phyloP scores from a whole-genome alignment of 257 asterid genomes.

The Nicotiana benthamiana region DNA sequence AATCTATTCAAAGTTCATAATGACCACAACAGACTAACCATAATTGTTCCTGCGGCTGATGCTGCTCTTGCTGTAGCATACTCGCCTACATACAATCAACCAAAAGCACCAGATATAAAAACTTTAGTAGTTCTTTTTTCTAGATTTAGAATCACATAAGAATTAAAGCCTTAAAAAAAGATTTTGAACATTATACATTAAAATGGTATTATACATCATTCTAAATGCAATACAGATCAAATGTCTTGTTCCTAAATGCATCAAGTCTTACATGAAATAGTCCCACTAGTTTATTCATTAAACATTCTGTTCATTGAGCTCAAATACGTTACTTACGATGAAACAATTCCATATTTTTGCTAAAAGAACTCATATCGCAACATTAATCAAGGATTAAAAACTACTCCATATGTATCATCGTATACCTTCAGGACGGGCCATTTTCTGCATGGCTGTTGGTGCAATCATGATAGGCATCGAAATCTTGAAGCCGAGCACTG shows the following conservation, averaged over 20 bases:
- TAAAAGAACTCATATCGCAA: neutral
- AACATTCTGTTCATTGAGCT: neutral
- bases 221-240: neutral
- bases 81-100: constrained; percentile 59
- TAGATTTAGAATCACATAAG: neutral
- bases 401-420: too few species aligned
- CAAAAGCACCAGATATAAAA: constrained; percentile 2
- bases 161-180: neutral
- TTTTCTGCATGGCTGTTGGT: constrained; percentile 89
- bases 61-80: constrained; percentile 98
- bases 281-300: neutral
- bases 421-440: constrained; percentile 94
- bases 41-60: constrained; percentile 88
- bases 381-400: neutral
- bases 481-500: constrained; percentile 77
- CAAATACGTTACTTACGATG: neutral
- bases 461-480: constrained; percentile 98
- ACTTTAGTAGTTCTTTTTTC: neutral
- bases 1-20: neutral
- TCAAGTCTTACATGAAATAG: neutral
- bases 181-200: neutral
- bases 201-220: neutral
- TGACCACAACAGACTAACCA: constrained; percentile 34
- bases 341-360: neutral
- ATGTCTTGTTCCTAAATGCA: neutral